Evolutionary conservation across 2,329 filamentous ascomycete genomes (phyloP), one percentile per base, ranked within the genome.

Genomic region (Xylariaceae sp.): DNA sequence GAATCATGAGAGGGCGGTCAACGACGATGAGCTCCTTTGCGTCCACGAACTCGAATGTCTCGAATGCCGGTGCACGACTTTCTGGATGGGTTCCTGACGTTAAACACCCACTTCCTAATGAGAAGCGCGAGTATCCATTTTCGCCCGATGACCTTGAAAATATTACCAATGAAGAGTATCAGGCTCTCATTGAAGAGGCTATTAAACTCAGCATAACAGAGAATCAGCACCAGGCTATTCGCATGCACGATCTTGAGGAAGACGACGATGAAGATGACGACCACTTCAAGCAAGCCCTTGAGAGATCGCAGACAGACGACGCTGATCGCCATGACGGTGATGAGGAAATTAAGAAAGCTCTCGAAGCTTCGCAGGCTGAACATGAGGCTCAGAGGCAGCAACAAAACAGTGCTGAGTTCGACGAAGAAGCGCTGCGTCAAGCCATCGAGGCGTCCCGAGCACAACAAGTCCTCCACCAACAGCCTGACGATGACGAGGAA

Each of bases 131-230:
- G 33, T 12, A 53, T 28, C 40, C 61, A 14, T 58, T 66, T 29
- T 62, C 66, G 3, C 60, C 67, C 19, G 72, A 75, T 8, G 74
- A 79, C 37, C 74, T 78, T 17, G 72, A 79, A 19, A 52, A 67
- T 31, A 78, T 84, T 48, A 80, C 81, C 1, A 83, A 87, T 44
- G 79, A 84, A 46, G 83, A 87, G 60, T 85, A 86, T 55, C 82
- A 86, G 64, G 73, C 75, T 6, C 70, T 83, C 7, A 76, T 87
- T 9, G 82, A 86, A 63, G 76, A 82, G 65, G 83, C 84, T 0
- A 80, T 86, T 14, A 76, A 80, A 62, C 73, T 79, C 58, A 86
- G 83, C 65, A 63, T 87, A 49, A 63, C 63, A 11, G 65, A 68
- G 14, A 63, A 70, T 40, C 62, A 68, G 11, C 65, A 53, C 24